Percentiles rank a stretch among this genome's conserved stretches.
These are phyloP conservation scores for Nakaseomyces delphensis DNA, from an alignment of 1,139 yeast species.

Conservation along the genomic window DNA sequence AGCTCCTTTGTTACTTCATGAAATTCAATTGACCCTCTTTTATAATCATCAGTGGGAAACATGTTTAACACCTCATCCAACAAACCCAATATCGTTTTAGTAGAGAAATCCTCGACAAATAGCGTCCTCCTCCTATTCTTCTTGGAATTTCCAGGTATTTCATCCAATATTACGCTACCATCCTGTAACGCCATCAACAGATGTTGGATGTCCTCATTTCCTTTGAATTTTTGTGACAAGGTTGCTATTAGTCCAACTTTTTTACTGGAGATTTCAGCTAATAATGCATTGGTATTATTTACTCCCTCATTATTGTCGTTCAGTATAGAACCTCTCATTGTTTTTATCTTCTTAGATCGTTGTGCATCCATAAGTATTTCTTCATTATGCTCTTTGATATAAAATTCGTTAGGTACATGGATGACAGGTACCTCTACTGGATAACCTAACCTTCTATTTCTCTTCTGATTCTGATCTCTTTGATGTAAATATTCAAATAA, in stretches of 20 bases:
- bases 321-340: slow-evolving; percentile 14
- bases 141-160: slow-evolving; percentile 10
- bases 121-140: slow-evolving; percentile 24
- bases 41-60: slow-evolving; percentile 28
- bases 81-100: slow-evolving; percentile 21
- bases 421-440: slow-evolving; percentile 26
- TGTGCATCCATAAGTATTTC: slow-evolving; percentile 12
- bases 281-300: background rate
- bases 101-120: slow-evolving; percentile 30
- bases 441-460: slow-evolving; percentile 24
- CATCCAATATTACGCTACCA: slow-evolving; percentile 28
- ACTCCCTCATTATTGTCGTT: slow-evolving; percentile 14
- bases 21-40: slow-evolving; percentile 17
- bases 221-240: slow-evolving; percentile 20
- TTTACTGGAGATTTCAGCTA: slow-evolving; percentile 7
- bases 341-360: slow-evolving; percentile 13
- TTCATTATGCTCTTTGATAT: slow-evolving; percentile 25
- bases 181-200: slow-evolving; percentile 26
- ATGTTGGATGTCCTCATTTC: slow-evolving; percentile 17
- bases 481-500: slow-evolving; percentile 25
- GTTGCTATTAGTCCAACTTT: slow-evolving; percentile 17
- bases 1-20: slow-evolving; percentile 16
- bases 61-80: slow-evolving; percentile 24
- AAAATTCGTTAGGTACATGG: slow-evolving; percentile 28
- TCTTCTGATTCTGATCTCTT: slow-evolving; percentile 19